A percentile compares a stretch with the other conserved stretches of the same genome.
phyloP scores from a whole-genome alignment of 441 rosid species.

The Jatropha multifida region DNA sequence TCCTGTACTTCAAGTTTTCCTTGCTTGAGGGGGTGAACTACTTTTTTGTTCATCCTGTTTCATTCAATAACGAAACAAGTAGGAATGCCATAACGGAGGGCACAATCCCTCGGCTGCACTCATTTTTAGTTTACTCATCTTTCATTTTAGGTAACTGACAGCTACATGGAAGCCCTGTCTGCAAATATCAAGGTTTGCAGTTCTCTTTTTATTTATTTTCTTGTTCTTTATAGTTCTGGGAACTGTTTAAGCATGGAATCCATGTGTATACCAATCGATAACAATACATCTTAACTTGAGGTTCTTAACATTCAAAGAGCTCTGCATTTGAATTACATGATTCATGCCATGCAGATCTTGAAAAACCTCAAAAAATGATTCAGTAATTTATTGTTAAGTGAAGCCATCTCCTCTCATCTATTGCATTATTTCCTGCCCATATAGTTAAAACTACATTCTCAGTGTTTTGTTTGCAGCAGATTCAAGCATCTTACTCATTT shows the following conservation, averaged over 20 bases:
- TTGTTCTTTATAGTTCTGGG: neutral
- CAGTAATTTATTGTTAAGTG: neutral
- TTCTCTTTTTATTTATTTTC: conserved; percentile 13
- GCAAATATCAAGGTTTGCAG: conserved; percentile 65
- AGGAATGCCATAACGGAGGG: neutral
- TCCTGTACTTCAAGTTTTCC: neutral
- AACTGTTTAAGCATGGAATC: neutral
- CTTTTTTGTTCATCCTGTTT: neutral
- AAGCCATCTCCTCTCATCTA: neutral
- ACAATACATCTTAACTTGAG: neutral
- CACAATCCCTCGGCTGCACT: neutral
- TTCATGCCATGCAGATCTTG: neutral
- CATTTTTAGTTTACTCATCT: conserved; percentile 11
- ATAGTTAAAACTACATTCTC: neutral
- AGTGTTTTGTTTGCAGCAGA: neutral
- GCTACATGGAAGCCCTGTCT: conserved; percentile 78
- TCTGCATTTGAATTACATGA: neutral
- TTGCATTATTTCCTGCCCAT: neutral
- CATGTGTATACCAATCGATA: neutral
- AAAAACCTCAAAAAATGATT: too few relatives aligned
- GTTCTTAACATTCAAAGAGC: conserved; percentile 2
- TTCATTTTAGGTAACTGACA: conserved; percentile 51
- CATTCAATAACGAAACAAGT: neutral
- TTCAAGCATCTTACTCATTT: conserved; percentile 4
- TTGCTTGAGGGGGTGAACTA: neutral